Evolutionary conservation across 345 rosid species (phyloP).

Genomic region (Eucalyptus cloeziana): DNA sequence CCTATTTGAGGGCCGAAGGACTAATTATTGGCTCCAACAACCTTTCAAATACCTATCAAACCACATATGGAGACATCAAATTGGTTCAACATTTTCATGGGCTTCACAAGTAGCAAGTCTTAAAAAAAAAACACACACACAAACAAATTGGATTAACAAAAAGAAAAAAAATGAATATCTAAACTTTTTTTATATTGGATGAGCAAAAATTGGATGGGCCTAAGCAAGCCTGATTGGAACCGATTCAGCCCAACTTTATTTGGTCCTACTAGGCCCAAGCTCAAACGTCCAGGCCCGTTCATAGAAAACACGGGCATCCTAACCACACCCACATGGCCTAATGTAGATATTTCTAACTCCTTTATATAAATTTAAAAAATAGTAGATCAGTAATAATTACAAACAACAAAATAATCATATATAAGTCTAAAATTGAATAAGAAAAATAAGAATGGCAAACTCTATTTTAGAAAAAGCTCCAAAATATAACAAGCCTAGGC

Average conservation of each 20-base stretch:
- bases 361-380: too few species aligned
- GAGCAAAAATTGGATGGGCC: background rate
- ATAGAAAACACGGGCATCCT: background rate
- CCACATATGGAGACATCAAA: background rate
- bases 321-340: background rate
- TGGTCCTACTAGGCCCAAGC: background rate
- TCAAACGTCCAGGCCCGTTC: background rate
- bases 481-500: background rate
- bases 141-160: too few species aligned
- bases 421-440: background rate
- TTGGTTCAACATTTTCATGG: background rate
- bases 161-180: background rate
- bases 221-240: background rate
- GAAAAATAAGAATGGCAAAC: background rate
- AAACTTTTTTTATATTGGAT: background rate
- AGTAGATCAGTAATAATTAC: too few species aligned
- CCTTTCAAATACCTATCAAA: constrained; percentile 26
- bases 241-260: background rate
- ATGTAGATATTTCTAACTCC: too few species aligned
- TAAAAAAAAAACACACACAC: background rate
- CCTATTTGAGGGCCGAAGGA: constrained; percentile 5
- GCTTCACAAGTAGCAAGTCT: background rate
- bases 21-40: constrained; percentile 47
- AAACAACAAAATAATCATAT: background rate
- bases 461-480: background rate